phyloP scores from a whole-genome alignment of 148 eudicot species.

The Rhododendron ferrugineum region DNA sequence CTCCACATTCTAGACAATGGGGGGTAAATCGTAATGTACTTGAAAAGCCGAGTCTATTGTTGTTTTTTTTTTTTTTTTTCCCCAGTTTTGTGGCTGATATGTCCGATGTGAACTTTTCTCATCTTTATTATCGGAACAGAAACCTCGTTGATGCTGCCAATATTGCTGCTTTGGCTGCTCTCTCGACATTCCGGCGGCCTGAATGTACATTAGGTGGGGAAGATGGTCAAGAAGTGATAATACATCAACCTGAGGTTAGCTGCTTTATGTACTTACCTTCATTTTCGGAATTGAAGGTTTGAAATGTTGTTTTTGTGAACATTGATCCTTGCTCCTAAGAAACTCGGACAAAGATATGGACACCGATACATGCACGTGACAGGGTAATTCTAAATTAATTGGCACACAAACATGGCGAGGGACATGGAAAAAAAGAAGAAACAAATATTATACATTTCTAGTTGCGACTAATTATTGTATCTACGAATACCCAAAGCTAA shows the following conservation, averaged over 20 bases:
- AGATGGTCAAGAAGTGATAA: slow-evolving; percentile 66
- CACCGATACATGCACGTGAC: background rate
- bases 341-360: background rate
- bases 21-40: slow-evolving; percentile 45
- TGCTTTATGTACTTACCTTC: background rate
- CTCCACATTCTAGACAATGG: slow-evolving; percentile 90
- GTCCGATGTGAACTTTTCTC: background rate
- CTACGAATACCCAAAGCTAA: background rate
- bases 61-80: background rate
- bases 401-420: background rate
- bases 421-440: background rate
- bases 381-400: background rate
- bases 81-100: background rate
- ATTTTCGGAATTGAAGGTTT: background rate
- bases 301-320: background rate
- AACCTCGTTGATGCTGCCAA: slow-evolving; percentile 99
- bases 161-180: slow-evolving; percentile 92
- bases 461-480: background rate
- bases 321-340: background rate
- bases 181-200: slow-evolving; percentile 79
- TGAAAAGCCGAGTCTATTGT: slow-evolving; percentile 2
- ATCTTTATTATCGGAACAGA: slow-evolving; percentile 27
- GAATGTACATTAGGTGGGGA: slow-evolving; percentile 81
- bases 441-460: background rate
- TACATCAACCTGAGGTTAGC: slow-evolving; percentile 71